Conservation (phyloP, 768 basidiomycete genomes). For the Pleurotus citrinopileatus region DNA sequence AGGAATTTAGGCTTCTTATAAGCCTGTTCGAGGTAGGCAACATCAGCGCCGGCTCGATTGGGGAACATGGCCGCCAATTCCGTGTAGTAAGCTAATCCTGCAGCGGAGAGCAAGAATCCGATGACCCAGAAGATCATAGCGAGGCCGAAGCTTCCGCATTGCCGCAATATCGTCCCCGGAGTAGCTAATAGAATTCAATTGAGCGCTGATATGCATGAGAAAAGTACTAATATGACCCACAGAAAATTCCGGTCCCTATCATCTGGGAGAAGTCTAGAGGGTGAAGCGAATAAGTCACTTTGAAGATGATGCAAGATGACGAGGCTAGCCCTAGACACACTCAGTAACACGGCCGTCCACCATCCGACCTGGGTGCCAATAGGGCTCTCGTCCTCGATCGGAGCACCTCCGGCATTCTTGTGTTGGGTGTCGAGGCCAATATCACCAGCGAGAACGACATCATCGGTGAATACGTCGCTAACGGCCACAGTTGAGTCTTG, state of each 20-base stretch:
- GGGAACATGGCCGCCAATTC: constrained; percentile 48
- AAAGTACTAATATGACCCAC: constrained; percentile 16
- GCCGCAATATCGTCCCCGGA: constrained; percentile 32
- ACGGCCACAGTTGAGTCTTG: neutral
- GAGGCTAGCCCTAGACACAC: neutral
- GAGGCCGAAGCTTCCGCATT: constrained; percentile 35
- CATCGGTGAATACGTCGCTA: neutral
- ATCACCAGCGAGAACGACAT: neutral
- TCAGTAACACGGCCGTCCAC: constrained; percentile 13
- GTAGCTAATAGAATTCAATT: constrained; percentile 2
- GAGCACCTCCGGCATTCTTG: constrained; percentile 11
- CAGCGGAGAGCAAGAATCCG: constrained; percentile 23
- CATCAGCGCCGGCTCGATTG: constrained; percentile 45
- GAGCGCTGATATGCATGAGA: neutral
- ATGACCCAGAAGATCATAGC: constrained; percentile 40
- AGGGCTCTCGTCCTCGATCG: constrained; percentile 11
- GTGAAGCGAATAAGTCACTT: neutral
- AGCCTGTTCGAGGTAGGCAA: constrained; percentile 45
- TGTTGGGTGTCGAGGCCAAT: neutral
- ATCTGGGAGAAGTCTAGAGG: constrained; percentile 19
- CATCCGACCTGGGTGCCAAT: constrained; percentile 9
- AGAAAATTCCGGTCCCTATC: constrained; percentile 37
- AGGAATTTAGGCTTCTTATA: constrained; percentile 40
- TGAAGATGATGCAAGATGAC: neutral
- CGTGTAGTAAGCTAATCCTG: constrained; percentile 35